phyloP scores from a whole-genome alignment of 1,284 basidiomycete genomes.

The Sporisorium iseilematis-ciliati region DNA sequence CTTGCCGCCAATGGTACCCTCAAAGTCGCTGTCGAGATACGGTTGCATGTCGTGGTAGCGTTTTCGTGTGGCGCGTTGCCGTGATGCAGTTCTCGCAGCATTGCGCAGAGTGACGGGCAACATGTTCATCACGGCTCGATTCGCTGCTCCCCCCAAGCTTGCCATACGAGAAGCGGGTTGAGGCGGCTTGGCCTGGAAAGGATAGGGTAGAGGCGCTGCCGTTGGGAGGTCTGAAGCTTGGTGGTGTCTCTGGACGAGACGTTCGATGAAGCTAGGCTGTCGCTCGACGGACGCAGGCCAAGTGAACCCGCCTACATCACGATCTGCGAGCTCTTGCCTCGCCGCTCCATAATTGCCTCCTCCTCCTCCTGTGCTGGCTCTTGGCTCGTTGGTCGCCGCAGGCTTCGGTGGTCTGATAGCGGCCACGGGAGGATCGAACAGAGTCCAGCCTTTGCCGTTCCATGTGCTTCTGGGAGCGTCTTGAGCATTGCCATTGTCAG shows the following conservation, averaged over 20 bases:
- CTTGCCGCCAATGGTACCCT: conserved; percentile 58
- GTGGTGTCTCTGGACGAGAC: conserved; percentile 35
- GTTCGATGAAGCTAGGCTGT: conserved; percentile 50
- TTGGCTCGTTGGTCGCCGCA: background rate
- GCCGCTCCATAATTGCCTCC: conserved; percentile 45
- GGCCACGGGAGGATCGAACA: conserved; percentile 36
- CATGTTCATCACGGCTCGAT: conserved; percentile 45
- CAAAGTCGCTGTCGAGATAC: conserved; percentile 57
- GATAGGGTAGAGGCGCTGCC: conserved; percentile 25
- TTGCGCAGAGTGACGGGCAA: conserved; percentile 42
- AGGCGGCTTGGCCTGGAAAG: conserved; percentile 22
- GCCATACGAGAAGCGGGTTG: conserved; percentile 46
- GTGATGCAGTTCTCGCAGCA: conserved; percentile 41
- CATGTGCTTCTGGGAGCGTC: conserved; percentile 28
- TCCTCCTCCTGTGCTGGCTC: conserved; percentile 15
- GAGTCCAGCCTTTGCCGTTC: conserved; percentile 47
- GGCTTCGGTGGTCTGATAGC: conserved; percentile 24
- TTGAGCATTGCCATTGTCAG: conserved; percentile 1
- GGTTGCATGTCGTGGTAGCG: conserved; percentile 41
- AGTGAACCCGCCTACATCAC: conserved; percentile 34
- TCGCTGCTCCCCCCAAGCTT: conserved; percentile 39
- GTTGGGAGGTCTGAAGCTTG: conserved; percentile 22
- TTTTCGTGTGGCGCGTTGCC: conserved; percentile 32
- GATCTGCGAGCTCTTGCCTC: conserved; percentile 29
- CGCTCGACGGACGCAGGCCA: conserved; percentile 35